Base-by-base conservation (phyloP, 106 monocot genomes). In the Apostasia ramifera region DNA sequence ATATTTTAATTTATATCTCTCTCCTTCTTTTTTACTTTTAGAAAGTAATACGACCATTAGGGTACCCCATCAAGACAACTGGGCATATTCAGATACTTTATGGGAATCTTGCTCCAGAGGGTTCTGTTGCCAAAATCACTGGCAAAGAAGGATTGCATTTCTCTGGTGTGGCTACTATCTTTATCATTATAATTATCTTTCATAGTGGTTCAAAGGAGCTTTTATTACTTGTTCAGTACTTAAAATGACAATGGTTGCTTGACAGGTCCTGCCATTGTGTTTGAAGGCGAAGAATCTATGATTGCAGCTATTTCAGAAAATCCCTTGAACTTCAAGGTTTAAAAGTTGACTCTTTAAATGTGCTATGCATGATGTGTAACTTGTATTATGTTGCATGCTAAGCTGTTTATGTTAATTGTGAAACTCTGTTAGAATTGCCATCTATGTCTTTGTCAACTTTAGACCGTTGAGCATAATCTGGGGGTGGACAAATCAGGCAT, bases 121-220 rank as follows among this genome's bases (percentile, higher is more conserved):
- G 98, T 65, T 98, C 98, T 72, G 97, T 98, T 15, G 98, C 98
- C 54, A 93, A 98, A 81, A 98, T 98, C 54, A 98, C 98, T 62
- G 92, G 98, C 68, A 98, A 98, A 88, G 98, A 98, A 79, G 98
- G 98, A 12, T 69, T 98, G 52, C 83, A 73, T 76, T 98, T 98
- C 67, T 95, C 95, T 62, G 95, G 95, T 95, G 57, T 5, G 63
- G 44, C 7, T 53, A 43, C 50, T 55, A 46, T 26, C 0, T 38
- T 1, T 12, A 26, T 2, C 9, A 0, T 26, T 26, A 26, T 26
- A 6, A 13, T 48, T 9, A 7, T 42, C 15, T 52, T 39, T 57
- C 5, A 6, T 57, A 7, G 12, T 10, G 3, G 55, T 15, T 3
- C 15, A 38, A 37, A 26, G 26, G 26, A 26, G 26, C 26, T 26